Evolutionary conservation across 345 rosid species (phyloP), one percentile per base, ranked within the genome.

Genomic region (Eucalyptus cladocalyx): DNA sequence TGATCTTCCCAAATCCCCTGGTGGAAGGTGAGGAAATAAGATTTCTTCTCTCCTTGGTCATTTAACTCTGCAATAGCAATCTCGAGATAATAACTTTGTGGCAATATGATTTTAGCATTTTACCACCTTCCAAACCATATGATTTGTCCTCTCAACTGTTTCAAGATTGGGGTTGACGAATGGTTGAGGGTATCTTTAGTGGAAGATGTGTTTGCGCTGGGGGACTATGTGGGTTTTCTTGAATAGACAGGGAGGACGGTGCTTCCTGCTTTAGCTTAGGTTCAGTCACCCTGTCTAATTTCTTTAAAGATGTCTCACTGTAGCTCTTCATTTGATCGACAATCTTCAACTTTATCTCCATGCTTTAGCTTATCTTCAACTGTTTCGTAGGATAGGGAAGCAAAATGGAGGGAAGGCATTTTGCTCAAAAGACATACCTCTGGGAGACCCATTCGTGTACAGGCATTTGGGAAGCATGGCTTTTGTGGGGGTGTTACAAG

Each of bases 231-330:
- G 4, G 37, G 37, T 96, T 94, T n/a, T 89, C 96, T 96, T 86
- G 96, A 96, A 91, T 91, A 94, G n/a, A 95, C 97, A 45, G 96
- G 97, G 69, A 93, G 91, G 92, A 93, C 94, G 2, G 96, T 96
- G 87, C 97, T 96, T 54, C 97, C 97, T 28, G 96, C 98, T 89
- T 90, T 96, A 56, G 98, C 98, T 87, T 97, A 96, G 93, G 97
- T 95, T 40, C 1, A 53, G 56, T 51, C 56, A 7, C 9, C 56
- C 8, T 53, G 9, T 17, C 56, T 17, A 18, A 53, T 53, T 53
- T 23, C 21, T 17, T 17, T 7, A 1, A 17, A 53, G 23, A 53
- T 17, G 1, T 53, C 56, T 53, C 56, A 18, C 1, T 53, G 23
- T 53, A 7, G 56, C 9, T 53, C 3, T 53, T 53, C 4, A 2